phyloP scores from a whole-genome alignment of 129 eudicot genomes.

The Dittrichia graveolens region DNA sequence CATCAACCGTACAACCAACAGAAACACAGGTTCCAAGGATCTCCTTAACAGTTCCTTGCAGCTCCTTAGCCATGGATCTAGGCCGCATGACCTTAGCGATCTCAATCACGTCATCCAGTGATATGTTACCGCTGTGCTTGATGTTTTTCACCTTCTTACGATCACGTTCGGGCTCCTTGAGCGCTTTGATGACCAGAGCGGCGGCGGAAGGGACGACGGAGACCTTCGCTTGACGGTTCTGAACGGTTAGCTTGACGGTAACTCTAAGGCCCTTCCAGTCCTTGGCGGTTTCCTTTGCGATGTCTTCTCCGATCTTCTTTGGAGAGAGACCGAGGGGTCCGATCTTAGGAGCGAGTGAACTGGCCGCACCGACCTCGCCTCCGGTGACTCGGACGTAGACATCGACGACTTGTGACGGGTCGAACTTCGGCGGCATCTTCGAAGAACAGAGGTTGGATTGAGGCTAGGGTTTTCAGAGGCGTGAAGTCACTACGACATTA shows the following conservation, averaged over 20 bases:
- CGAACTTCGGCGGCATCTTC: slow-evolving; percentile 74
- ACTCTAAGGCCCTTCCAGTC: slow-evolving; percentile 91
- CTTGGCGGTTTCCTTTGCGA: slow-evolving; percentile 76
- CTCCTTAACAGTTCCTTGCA: slow-evolving; percentile 66
- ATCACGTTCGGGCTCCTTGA: slow-evolving; percentile 77
- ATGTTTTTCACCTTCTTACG: slow-evolving; percentile 72
- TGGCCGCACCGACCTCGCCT: slow-evolving; percentile 74
- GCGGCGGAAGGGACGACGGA: slow-evolving; percentile 91
- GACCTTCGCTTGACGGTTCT: slow-evolving; percentile 84
- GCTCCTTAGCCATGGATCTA: slow-evolving; percentile 71
- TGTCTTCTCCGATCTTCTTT: slow-evolving; percentile 75
- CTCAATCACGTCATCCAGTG: slow-evolving; percentile 70
- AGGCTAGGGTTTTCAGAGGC: slow-evolving; percentile 37
- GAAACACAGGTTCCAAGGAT: slow-evolving; percentile 67
- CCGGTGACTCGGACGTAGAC: slow-evolving; percentile 82
- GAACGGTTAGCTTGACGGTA: slow-evolving; percentile 83
- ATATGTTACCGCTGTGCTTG: slow-evolving; percentile 60
- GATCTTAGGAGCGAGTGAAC: slow-evolving; percentile 73
- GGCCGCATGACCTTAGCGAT: slow-evolving; percentile 62
- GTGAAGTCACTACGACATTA: background rate
- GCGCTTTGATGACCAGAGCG: slow-evolving; percentile 70
- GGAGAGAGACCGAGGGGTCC: slow-evolving; percentile 85
- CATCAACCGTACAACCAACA: slow-evolving; percentile 72
- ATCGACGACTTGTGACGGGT: slow-evolving; percentile 67
- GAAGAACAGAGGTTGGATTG: background rate